Conservation (phyloP, 179 eudicot species). For the Gypsophila paniculata region DNA sequence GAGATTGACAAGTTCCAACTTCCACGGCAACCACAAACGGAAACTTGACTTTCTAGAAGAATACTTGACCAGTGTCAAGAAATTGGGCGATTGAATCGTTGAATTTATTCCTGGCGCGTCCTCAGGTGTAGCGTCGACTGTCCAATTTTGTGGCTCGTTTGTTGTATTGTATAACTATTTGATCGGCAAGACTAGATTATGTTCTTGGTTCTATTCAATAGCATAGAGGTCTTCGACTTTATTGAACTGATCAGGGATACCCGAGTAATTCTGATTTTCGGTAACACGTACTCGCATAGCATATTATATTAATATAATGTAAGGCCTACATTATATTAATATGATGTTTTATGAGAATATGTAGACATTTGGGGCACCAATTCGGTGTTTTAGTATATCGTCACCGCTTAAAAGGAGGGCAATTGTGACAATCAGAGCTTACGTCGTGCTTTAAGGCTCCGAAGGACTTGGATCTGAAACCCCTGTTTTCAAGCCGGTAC, state of each 20-base stretch:
- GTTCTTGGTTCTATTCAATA: too few relatives aligned
- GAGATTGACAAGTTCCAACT: slow-evolving; percentile 4
- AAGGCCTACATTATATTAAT: too few relatives aligned
- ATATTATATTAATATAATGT: too few relatives aligned
- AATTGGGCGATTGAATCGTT: not conserved
- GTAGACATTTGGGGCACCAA: not conserved
- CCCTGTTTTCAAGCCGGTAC: slow-evolving; percentile 6
- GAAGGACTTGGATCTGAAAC: not conserved
- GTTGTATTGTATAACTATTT: slow-evolving; percentile 9
- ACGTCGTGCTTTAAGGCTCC: not conserved
- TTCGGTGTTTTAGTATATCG: not conserved
- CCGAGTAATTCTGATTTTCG: too few relatives aligned
- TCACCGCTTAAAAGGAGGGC: not conserved
- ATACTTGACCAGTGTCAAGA: not conserved
- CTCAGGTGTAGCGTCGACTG: not conserved
- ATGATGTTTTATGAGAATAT: not conserved
- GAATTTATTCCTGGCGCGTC: not conserved
- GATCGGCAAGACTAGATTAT: slow-evolving; percentile 6
- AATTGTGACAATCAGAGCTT: not conserved
- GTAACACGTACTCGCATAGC: too few relatives aligned
- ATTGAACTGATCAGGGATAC: too few relatives aligned
- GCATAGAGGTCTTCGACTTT: too few relatives aligned
- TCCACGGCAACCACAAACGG: not conserved
- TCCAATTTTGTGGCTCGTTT: slow-evolving; percentile 11
- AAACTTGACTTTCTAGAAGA: slow-evolving; percentile 12